Evolutionary conservation across 192 early-diverging fungal genomes (phyloP).

Genomic region (Haplosporangium gracile): DNA sequence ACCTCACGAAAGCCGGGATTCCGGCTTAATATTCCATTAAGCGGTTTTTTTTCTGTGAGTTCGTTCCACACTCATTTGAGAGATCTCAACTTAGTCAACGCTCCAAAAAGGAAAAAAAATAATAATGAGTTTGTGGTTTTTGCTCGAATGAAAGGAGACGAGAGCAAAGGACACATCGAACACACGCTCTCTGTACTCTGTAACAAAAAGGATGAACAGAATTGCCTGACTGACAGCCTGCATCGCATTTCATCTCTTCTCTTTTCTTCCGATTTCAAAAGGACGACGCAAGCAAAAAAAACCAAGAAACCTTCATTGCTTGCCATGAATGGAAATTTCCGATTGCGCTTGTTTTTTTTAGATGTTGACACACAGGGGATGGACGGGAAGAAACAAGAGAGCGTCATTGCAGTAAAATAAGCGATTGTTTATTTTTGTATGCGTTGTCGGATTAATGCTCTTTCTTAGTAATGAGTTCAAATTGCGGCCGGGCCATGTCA

Average conservation of each 20-base stretch:
- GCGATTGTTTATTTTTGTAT: not conserved
- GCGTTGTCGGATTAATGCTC: not conserved
- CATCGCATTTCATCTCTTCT: no score
- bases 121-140: not conserved
- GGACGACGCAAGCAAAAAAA: not conserved
- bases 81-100: not conserved
- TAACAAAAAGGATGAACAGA: not conserved
- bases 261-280: not conserved
- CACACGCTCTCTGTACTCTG: not conserved
- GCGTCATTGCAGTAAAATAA: not conserved
- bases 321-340: not conserved
- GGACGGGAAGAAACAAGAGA: not conserved
- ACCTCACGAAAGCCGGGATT: not conserved
- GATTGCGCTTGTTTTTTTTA: not conserved
- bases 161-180: not conserved
- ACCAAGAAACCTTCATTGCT: not conserved
- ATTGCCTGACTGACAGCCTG: not conserved
- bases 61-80: not conserved
- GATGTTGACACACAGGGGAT: not conserved
- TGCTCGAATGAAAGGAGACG: not conserved
- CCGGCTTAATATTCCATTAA: slow-evolving; percentile 1
- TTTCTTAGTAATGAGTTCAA: not conserved
- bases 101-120: not conserved
- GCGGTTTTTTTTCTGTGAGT: not conserved
- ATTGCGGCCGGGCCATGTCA: not conserved